Conservation (phyloP, 2,329 filamentous ascomycete genomes). For the Aspergillus sp. region DNA sequence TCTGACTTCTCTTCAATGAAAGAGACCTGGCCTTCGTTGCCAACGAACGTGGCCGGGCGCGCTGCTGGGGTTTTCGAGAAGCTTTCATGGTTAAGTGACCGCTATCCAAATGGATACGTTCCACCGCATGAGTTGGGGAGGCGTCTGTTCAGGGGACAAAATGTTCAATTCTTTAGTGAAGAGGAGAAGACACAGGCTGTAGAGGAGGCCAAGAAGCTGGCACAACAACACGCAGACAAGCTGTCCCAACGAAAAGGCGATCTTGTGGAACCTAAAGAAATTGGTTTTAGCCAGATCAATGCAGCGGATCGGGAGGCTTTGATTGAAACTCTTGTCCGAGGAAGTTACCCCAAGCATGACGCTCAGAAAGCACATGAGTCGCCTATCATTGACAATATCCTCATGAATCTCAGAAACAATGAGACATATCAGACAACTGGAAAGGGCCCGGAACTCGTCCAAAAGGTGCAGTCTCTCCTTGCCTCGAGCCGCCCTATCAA, state of each 20-base stretch:
- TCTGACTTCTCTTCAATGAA: conserved; percentile 27
- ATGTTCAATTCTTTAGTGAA: conserved; percentile 32
- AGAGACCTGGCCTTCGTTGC: conserved; percentile 37
- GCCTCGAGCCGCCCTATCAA: conserved; percentile 22
- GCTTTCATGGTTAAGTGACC: conserved; percentile 29
- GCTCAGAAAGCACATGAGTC: conserved; percentile 12
- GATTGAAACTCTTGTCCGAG: conserved; percentile 27
- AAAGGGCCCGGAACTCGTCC: conserved; percentile 32
- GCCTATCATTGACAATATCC: conserved; percentile 26
- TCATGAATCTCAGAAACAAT: conserved; percentile 36
- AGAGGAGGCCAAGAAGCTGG: conserved; percentile 29
- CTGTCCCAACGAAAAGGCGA: conserved; percentile 33
- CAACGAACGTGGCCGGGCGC: conserved; percentile 22
- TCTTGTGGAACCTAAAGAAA: conserved; percentile 27
- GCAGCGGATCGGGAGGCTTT: conserved; percentile 22
- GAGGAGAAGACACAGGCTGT: conserved; percentile 33
- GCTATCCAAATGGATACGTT: conserved; percentile 30
- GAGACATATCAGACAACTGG: conserved; percentile 34
- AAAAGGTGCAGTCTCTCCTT: conserved; percentile 34
- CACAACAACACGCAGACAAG: conserved; percentile 26
- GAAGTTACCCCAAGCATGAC: conserved; percentile 25
- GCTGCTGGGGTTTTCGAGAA: conserved; percentile 29
- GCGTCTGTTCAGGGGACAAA: conserved; percentile 32
- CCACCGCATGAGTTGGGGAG: conserved; percentile 32
- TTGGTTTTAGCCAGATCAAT: conserved; percentile 22